phyloP scores from a whole-genome alignment of 176 grass and related monocot species.

The Melocanna baccifera region DNA sequence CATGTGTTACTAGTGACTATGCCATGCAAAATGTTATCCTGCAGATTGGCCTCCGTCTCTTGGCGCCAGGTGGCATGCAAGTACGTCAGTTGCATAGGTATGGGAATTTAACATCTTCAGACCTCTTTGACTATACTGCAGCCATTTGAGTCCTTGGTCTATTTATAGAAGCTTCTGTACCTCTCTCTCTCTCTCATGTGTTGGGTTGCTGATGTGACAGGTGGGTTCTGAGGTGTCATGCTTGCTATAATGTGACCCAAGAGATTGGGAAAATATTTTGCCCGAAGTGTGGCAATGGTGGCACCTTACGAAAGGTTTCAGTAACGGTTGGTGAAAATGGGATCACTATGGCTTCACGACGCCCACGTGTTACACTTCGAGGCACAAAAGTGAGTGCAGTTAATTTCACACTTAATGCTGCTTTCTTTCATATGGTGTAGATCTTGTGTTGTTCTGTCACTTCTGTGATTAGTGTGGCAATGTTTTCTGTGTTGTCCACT shows the following conservation, averaged over 20 bases:
- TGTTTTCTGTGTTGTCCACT: background rate
- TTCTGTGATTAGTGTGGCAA: background rate
- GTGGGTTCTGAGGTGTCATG: constrained; percentile 99
- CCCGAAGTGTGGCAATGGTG: constrained; percentile 95
- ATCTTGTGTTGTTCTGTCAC: background rate
- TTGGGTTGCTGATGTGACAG: constrained; percentile 40
- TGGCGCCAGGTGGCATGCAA: constrained; percentile 95
- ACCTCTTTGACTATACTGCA: background rate
- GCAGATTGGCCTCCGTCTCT: constrained; percentile 86
- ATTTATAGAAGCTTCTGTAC: background rate
- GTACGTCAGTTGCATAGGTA: constrained; percentile 87
- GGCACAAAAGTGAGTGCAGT: constrained; percentile 79
- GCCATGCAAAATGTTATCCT: constrained; percentile 99
- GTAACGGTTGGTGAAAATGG: constrained; percentile 92
- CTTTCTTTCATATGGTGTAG: background rate
- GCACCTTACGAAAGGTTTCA: constrained; percentile 90
- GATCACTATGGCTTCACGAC: constrained; percentile 81
- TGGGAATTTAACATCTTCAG: background rate
- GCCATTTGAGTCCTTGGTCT: background rate
- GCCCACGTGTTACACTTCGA: constrained; percentile 70
- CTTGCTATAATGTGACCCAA: constrained; percentile 92
- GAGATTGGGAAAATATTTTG: constrained; percentile 98
- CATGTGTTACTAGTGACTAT: constrained; percentile 86
- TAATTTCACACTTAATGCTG: background rate
- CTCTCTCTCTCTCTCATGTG: background rate